A percentile compares a stretch with the other conserved stretches of the same genome.
Evolutionary conservation across 495 filamentous ascomycete species (phyloP).

Genomic region (Podospora didyma): DNA sequence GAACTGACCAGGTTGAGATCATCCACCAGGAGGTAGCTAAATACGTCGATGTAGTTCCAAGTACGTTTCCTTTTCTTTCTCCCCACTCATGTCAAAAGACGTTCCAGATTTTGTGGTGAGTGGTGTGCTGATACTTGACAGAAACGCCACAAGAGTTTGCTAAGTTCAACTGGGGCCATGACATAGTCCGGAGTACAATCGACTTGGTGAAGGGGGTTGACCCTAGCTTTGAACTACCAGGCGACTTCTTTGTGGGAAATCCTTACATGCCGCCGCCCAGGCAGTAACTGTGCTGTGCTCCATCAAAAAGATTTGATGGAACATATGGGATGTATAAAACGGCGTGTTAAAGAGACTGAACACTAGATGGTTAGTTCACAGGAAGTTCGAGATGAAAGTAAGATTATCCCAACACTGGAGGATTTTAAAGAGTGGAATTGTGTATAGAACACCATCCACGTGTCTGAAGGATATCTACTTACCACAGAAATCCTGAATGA

Average conservation of each 20-base stretch:
- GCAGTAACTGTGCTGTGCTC: too few species aligned
- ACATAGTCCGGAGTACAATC: constrained; percentile 14
- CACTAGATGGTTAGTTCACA: too few species aligned
- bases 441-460: too few species aligned
- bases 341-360: too few species aligned
- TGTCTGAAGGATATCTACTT: too few species aligned
- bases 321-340: too few species aligned
- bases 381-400: too few species aligned
- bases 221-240: constrained; percentile 18
- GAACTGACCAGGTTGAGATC: constrained; percentile 18
- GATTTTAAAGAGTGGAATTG: too few species aligned
- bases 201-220: constrained; percentile 10
- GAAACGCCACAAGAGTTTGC: constrained; percentile 21
- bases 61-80: constrained; percentile 7
- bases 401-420: too few species aligned
- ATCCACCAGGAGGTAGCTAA: constrained; percentile 18
- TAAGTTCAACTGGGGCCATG: constrained; percentile 24
- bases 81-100: not conserved
- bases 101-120: not conserved
- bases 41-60: constrained; percentile 20
- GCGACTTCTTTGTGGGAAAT: constrained; percentile 6
- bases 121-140: not conserved
- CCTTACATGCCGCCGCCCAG: constrained; percentile 5
- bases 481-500: too few species aligned
- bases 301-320: too few species aligned